Base-by-base conservation (phyloP, 768 basidiomycete genomes). In the Suillus occidentalis region DNA sequence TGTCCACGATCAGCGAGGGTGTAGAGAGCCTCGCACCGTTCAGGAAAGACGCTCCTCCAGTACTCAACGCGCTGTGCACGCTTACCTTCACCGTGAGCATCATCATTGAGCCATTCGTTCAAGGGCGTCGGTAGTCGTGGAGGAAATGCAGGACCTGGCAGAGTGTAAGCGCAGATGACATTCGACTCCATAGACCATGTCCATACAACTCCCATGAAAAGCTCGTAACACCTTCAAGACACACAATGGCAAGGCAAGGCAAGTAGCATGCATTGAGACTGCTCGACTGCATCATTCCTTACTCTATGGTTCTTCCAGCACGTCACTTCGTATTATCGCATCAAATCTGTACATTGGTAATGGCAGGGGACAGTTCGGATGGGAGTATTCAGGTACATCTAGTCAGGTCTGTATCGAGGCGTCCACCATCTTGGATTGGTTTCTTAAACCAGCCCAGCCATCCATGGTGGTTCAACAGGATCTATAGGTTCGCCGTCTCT, bases 261-360 rank as follows among this genome's bases (percentile, higher is more conserved):
- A n/a, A n/a, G n/a, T n/a, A n/a, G n/a, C 31, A n/a, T 45, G 34
- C 66, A 28, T 39, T n/a, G 20, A 4, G 14, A 49, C 7, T 12
- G 12, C 31, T 31, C 13, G 4, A 1, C 34, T 36, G 6, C 7
- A 49, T 16, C 3, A 55, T 55, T 36, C 58, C n/a, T 59, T n/a
- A 63, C 28, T 60, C 61, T 31, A 31, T 31, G 65, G 75, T 77
- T 56, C 69, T 22, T n/a, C 71, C 66, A 87, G 87, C 76, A 71
- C 60, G 59, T 88, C 37, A 84, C 85, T 31, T 67, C 76, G 3
- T n/a, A 82, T 91, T 60, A 83, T 91, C 18, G 86, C 88, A 0
- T 84, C 87, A 0, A 84, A 81, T 66, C 72, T 82, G 14, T 88
- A 81, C 62, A 78, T 90, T 13, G 89, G 88, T 3, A 89, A 89